phyloP scores from a whole-genome alignment of 2,329 filamentous ascomycete species.

The Hawksworthiomyces lignivorus region DNA sequence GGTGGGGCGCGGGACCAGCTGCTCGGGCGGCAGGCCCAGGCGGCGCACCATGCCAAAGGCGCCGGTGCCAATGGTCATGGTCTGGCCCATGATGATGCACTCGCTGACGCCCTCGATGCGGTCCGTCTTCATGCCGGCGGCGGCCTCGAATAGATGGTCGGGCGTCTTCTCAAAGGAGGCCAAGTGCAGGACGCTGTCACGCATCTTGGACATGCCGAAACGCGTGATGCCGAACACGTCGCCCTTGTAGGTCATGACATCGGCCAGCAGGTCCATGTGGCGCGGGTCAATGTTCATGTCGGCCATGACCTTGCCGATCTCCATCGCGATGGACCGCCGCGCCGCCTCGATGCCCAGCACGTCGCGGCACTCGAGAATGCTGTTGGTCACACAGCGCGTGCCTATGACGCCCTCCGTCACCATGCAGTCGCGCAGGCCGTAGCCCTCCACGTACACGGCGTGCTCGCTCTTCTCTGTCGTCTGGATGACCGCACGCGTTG shows the following conservation, averaged over 20 bases:
- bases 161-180: conserved; percentile 98
- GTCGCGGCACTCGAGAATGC: conserved; percentile 79
- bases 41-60: conserved; percentile 81
- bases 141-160: conserved; percentile 93
- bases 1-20: conserved; percentile 53
- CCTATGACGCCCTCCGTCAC: conserved; percentile 87
- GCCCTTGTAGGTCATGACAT: conserved; percentile 99
- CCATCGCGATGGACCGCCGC: conserved; percentile 75
- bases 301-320: conserved; percentile 85
- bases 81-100: conserved; percentile 98
- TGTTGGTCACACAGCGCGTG: conserved; percentile 67
- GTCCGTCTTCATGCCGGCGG: conserved; percentile 85
- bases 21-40: conserved; percentile 56
- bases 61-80: conserved; percentile 83
- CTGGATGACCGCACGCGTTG: conserved; percentile 80
- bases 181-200: conserved; percentile 86
- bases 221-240: conserved; percentile 94
- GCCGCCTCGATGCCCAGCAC: conserved; percentile 95
- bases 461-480: conserved; percentile 63
- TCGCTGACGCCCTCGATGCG: conserved; percentile 89
- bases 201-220: conserved; percentile 93
- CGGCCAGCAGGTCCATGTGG: conserved; percentile 94
- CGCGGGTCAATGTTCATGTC: conserved; percentile 94
- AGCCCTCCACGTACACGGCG: conserved; percentile 85
- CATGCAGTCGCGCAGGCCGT: conserved; percentile 84